Base-by-base conservation (phyloP, 2,329 filamentous ascomycete species). In the Cladophialophora yegresii region DNA sequence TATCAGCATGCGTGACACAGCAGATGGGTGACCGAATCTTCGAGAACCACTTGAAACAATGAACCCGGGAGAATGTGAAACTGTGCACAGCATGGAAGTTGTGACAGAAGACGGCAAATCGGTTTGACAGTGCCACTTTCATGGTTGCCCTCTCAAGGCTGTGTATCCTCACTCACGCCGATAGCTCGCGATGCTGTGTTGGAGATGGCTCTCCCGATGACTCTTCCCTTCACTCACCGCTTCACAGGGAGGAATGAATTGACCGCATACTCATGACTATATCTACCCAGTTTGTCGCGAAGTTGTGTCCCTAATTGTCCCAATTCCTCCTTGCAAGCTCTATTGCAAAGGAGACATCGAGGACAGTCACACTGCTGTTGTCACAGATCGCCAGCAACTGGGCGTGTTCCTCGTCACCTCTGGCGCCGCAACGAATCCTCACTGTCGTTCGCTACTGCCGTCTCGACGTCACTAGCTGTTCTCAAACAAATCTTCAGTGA, bases 81-180 rank as follows among this genome's bases (percentile, higher is more conserved):
- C 57, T 6, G 56, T 33, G 20, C 49, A 54, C 61, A 28, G 28
- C 56, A 59, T 47, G 57, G 20, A 36, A 40, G 30, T 7, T 30
- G 55, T 30, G 28, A 26, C 43, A 49, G 56, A 54, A 63, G 30
- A 23, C 49, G 30, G 51, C 54, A 45, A 40, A 43, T 50, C 13
- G 32, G 56, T 54, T 36, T 47, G 50, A 59, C 36, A 16, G 54
- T 57, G 51, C 28, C 49, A 54, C 61, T n/a, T 40, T 55, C 33
- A 30, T 47, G 23, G 43, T 26, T 30, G n/a, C n/a, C 26, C 28
- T 9, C 20, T 36, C 36, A 36, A 51, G 50, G 51, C 45, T 59
- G 61, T 63, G 56, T 59, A 63, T 40, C 49, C 26, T 63, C 30
- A 59, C 54, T 45, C 30, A 36, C 57, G 45, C 22, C 47, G 22